Evolutionary conservation across 805 yeast species (phyloP).

Genomic region (Candida sakaeoensis): DNA sequence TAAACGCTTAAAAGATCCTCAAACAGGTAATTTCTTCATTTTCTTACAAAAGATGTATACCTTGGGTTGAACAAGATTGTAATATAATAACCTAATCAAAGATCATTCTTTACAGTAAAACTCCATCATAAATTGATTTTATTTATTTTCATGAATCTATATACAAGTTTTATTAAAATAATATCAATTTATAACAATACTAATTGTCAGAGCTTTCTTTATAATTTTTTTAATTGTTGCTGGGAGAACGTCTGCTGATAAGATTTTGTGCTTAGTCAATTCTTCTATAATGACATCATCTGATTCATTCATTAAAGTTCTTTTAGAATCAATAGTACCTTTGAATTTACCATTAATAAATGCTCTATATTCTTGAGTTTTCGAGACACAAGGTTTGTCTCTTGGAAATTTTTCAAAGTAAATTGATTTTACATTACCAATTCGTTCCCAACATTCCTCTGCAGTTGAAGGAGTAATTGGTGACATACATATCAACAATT

Average conservation of each 20-base stretch:
- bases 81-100: no score
- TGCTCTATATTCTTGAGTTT: constrained; percentile 46
- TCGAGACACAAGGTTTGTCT: constrained; percentile 37
- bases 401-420: constrained; percentile 67
- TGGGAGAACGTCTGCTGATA: constrained; percentile 36
- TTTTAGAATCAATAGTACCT: constrained; percentile 36
- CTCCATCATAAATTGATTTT: no score
- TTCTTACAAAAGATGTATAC: no score
- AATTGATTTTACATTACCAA: constrained; percentile 43
- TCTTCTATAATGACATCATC: constrained; percentile 34
- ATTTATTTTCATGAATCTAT: no score
- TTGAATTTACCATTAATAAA: constrained; percentile 72
- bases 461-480: constrained; percentile 81
- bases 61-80: no score
- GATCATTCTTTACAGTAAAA: no score
- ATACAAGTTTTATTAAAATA: constrained; percentile 5
- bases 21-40: no score
- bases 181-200: constrained; percentile 25
- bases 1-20: no score
- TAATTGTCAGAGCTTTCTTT: constrained; percentile 47
- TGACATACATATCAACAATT: constrained; percentile 58
- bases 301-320: constrained; percentile 32
- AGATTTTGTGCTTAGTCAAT: constrained; percentile 29
- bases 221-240: constrained; percentile 52
- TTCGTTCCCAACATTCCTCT: constrained; percentile 74